These are phyloP conservation scores for Sphaerostilbella broomeana DNA, from an alignment of 2,329 filamentous ascomycete genomes.

Conservation along the genomic window DNA sequence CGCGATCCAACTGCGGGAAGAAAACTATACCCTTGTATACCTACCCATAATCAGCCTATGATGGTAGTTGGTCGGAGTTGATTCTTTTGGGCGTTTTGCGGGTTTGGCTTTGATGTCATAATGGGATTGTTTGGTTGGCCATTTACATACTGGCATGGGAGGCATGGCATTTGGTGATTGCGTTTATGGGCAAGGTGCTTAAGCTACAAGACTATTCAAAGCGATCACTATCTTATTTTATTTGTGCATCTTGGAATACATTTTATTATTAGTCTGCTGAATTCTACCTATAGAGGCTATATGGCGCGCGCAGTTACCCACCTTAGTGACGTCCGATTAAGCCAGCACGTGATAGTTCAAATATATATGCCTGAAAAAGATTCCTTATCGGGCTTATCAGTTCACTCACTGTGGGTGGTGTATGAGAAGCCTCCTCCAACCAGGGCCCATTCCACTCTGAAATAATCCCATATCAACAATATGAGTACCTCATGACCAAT, in stretches of 20 bases:
- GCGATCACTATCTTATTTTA: too few species aligned
- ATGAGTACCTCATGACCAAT: conserved; percentile 39
- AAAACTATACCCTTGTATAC: background rate
- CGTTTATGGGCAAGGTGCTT: background rate
- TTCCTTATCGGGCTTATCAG: conserved; percentile 10
- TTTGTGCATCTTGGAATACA: too few species aligned
- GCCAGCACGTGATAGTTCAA: conserved; percentile 15
- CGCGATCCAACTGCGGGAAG: too few species aligned
- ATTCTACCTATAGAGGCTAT: too few species aligned
- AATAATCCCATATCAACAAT: too few species aligned
- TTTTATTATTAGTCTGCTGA: background rate
- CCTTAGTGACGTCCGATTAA: too few species aligned
- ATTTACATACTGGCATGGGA: conserved; percentile 1
- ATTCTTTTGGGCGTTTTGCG: background rate
- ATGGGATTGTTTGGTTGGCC: background rate
- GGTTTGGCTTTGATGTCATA: background rate
- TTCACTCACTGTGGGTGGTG: too few species aligned
- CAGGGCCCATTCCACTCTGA: too few species aligned
- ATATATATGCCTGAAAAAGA: too few species aligned
- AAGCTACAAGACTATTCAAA: too few species aligned
- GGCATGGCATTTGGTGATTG: conserved; percentile 5
- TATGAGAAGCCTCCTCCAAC: too few species aligned
- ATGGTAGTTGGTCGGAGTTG: background rate
- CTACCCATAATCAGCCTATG: conserved; percentile 4
- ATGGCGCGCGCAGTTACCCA: too few species aligned